These are phyloP conservation scores for Sporothrix dimorphospora DNA, from an alignment of 2,329 filamentous ascomycete genomes.

Conservation along the genomic window DNA sequence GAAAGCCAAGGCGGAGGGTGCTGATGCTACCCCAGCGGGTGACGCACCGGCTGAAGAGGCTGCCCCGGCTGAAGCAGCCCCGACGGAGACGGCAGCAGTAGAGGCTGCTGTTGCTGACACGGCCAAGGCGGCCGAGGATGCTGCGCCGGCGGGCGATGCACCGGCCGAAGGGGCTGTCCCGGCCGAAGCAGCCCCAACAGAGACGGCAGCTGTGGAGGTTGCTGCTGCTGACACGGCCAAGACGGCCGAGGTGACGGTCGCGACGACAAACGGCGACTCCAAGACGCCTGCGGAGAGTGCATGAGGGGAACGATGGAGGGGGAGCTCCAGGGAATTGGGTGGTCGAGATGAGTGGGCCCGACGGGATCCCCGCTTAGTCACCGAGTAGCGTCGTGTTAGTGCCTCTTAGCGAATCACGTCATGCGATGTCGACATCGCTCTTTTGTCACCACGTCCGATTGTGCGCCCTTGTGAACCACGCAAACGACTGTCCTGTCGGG, in stretches of 20 bases:
- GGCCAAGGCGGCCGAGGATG: not conserved
- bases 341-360: too few relatives aligned
- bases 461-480: too few relatives aligned
- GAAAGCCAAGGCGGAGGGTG: not conserved
- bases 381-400: constrained; percentile 10
- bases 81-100: too few relatives aligned
- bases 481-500: not conserved
- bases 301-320: not conserved
- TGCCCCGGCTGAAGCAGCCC: too few relatives aligned
- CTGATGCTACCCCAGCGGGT: too few relatives aligned
- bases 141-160: too few relatives aligned
- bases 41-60: too few relatives aligned
- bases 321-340: too few relatives aligned
- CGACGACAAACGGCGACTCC: constrained; percentile 12
- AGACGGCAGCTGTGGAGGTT: not conserved
- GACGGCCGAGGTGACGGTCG: not conserved
- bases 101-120: too few relatives aligned
- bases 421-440: constrained; percentile 20
- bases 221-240: constrained; percentile 3
- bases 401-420: constrained; percentile 17
- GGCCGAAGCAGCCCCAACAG: too few relatives aligned
- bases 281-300: not conserved
- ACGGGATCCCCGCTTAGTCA: constrained; percentile 8
- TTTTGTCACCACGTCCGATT: not conserved
- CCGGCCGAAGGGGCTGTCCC: too few relatives aligned